Conservation (phyloP, 345 rosid genomes). For the Populus davidiana region DNA sequence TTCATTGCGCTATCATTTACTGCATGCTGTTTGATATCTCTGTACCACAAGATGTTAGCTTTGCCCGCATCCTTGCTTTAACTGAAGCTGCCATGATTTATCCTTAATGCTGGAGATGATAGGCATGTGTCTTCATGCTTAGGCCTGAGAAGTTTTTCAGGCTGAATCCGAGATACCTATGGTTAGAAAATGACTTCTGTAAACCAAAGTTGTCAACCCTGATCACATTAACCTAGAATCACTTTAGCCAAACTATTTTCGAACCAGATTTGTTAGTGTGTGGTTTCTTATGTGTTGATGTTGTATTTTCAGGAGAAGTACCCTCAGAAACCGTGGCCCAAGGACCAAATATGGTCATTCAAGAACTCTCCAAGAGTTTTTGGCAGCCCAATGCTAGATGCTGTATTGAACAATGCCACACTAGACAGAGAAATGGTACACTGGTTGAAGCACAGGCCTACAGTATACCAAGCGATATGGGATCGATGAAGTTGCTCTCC, state of each 20-base stretch:
- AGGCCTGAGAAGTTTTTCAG: neutral
- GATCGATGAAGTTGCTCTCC: conserved; percentile 41
- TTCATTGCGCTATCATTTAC: neutral
- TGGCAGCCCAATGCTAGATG: conserved; percentile 96
- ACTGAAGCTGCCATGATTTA: neutral
- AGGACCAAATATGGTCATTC: conserved; percentile 90
- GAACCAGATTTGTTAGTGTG: neutral
- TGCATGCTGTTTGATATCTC: neutral
- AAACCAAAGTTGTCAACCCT: neutral
- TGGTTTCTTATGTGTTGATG: neutral
- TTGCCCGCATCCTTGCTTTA: no score
- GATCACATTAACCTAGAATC: neutral
- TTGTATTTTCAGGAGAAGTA: conserved; percentile 65
- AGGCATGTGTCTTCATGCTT: neutral
- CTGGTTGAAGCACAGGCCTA: conserved; percentile 88
- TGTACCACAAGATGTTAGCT: neutral
- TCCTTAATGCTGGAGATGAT: neutral
- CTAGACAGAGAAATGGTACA: conserved; percentile 79
- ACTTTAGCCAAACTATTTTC: neutral
- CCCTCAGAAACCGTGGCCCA: conserved; percentile 90
- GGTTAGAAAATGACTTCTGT: neutral
- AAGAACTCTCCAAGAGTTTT: conserved; percentile 49
- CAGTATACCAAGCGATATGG: conserved; percentile 69
- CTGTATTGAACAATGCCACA: conserved; percentile 45
- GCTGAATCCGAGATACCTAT: neutral